Evolutionary conservation across 345 rosid species (phyloP).

Genomic region (Orychophragmus violaceus): DNA sequence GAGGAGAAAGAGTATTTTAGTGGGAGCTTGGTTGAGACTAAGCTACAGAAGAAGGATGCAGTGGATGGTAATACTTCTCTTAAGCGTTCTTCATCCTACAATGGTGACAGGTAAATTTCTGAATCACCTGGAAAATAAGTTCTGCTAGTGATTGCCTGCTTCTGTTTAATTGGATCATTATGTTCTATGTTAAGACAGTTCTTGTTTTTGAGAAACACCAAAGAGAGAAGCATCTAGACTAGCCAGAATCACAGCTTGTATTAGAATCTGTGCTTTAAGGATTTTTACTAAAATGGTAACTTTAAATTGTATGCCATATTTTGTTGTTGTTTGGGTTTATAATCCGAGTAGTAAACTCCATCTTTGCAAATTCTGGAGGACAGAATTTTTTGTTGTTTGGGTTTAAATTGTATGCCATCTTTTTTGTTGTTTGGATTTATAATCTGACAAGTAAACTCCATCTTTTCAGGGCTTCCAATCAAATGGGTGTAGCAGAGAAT

Average conservation of each 20-base stretch:
- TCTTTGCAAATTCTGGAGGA: not conserved
- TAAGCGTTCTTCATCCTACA: constrained; percentile 92
- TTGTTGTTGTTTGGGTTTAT: not conserved
- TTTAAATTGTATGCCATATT: not conserved
- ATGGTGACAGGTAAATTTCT: constrained; percentile 94
- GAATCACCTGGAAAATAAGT: too few species aligned
- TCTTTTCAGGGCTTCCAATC: constrained; percentile 54
- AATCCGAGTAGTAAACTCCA: not conserved
- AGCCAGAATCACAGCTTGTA: not conserved
- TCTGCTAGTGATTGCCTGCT: not conserved
- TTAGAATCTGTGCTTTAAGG: not conserved
- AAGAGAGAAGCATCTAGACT: not conserved
- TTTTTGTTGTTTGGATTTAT: too few species aligned
- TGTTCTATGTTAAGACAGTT: not conserved
- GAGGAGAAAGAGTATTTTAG: constrained; percentile 94
- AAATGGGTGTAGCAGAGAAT: constrained; percentile 43
- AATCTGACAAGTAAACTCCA: too few species aligned
- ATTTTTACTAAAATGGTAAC: not conserved
- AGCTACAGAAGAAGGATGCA: constrained; percentile 47
- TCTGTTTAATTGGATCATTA: not conserved
- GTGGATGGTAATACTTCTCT: constrained; percentile 43
- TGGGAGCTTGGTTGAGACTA: constrained; percentile 83
- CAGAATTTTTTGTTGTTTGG: too few species aligned
- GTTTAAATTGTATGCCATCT: too few species aligned
- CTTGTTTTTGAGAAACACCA: not conserved